A percentile compares a stretch with the other conserved stretches of the same genome.
phyloP scores from a whole-genome alignment of 179 eudicot species.

The Beta macrorhiza region DNA sequence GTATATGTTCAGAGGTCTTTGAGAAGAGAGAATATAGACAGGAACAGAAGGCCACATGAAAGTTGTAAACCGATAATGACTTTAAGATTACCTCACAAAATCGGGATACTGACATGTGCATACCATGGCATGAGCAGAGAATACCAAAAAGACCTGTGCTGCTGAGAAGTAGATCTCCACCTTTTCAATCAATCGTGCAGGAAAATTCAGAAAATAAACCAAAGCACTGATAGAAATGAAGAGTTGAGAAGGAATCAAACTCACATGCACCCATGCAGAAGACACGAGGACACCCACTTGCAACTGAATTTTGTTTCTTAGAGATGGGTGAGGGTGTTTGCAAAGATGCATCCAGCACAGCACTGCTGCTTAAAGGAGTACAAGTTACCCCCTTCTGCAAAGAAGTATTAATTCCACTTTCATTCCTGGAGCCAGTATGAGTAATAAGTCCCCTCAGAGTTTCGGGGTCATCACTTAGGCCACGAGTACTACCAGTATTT shows the following conservation, averaged over 20 bases:
- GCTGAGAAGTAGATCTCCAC: slow-evolving; percentile 62
- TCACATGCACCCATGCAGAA: slow-evolving; percentile 63
- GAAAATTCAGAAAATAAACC: slow-evolving; percentile 25
- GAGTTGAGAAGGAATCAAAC: slow-evolving; percentile 23
- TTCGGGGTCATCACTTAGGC: slow-evolving; percentile 33
- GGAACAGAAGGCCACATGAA: neutral
- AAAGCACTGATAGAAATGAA: neutral
- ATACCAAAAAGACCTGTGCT: slow-evolving; percentile 66
- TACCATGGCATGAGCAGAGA: slow-evolving; percentile 67
- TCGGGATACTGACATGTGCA: slow-evolving; percentile 56
- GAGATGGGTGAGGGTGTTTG: slow-evolving; percentile 29
- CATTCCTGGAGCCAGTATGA: slow-evolving; percentile 29
- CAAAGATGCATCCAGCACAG: slow-evolving; percentile 26
- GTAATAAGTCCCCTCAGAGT: slow-evolving; percentile 28
- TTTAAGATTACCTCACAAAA: slow-evolving; percentile 58
- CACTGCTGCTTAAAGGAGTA: slow-evolving; percentile 24
- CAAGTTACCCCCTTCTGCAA: slow-evolving; percentile 26
- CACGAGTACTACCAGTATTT: slow-evolving; percentile 23
- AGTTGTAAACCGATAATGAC: neutral
- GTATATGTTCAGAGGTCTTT: neutral
- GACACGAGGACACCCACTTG: slow-evolving; percentile 55
- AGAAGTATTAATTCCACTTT: slow-evolving; percentile 10
- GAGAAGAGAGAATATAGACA: neutral
- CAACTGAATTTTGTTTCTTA: slow-evolving; percentile 26
- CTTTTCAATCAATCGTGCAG: slow-evolving; percentile 35